A percentile compares a stretch with the other conserved stretches of the same genome.
phyloP scores from a whole-genome alignment of 352 stramenopile species.

The Phytopythium ostracodes region DNA sequence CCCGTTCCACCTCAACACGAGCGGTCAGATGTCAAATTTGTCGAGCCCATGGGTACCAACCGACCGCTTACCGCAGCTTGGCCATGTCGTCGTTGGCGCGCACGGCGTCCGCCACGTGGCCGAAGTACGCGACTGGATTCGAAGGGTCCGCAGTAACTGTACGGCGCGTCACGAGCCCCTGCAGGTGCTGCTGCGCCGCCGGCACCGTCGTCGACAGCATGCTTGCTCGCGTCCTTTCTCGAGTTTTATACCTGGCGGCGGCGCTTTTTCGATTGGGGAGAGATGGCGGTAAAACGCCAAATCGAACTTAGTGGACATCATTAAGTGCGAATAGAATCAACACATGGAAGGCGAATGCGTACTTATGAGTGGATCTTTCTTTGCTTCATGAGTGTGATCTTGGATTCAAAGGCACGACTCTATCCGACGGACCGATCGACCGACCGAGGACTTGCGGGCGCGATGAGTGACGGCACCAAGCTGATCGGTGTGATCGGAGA shows the following conservation, averaged over 20 bases:
- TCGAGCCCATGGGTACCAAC: too few relatives aligned
- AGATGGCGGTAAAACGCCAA: background rate
- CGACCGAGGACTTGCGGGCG: background rate
- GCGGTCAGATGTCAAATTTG: background rate
- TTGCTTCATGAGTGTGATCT: background rate
- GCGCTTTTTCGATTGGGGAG: background rate
- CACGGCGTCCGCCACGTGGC: conserved; percentile 58
- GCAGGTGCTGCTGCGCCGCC: conserved; percentile 45
- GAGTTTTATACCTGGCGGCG: too few relatives aligned
- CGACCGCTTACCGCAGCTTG: conserved; percentile 31
- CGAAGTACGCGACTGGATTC: conserved; percentile 68
- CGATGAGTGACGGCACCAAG: conserved; percentile 83
- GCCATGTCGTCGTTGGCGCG: conserved; percentile 51
- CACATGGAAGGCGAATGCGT: background rate
- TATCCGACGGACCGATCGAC: background rate
- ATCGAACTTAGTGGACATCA: background rate
- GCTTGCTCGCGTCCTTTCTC: background rate
- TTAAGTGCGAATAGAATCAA: background rate
- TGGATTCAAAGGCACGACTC: background rate
- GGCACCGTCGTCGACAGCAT: conserved; percentile 2
- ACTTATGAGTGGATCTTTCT: conserved; percentile 4
- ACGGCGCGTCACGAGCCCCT: conserved; percentile 61
- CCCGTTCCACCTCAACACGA: background rate
- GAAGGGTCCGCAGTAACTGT: conserved; percentile 41
- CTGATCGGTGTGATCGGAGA: conserved; percentile 87